Conservation (phyloP, 108 stramenopile species). For the Tribonema minus region DNA sequence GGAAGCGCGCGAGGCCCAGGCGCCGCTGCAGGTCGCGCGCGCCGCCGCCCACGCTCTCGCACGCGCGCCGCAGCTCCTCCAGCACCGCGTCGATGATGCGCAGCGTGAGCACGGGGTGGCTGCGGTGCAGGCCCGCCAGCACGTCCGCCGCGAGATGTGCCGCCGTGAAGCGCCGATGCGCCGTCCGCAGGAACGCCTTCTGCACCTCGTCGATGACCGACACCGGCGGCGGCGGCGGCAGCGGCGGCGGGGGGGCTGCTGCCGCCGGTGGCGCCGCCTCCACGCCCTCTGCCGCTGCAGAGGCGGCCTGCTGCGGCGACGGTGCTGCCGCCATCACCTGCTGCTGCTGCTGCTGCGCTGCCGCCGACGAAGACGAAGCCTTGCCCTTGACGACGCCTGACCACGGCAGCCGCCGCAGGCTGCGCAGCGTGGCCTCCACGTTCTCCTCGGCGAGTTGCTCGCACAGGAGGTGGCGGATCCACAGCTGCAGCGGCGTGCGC, state of each 20-base stretch:
- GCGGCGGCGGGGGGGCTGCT: too few species aligned
- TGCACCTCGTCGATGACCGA: too few species aligned
- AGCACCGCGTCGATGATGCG: slow-evolving; percentile 74
- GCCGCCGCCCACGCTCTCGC: slow-evolving; percentile 51
- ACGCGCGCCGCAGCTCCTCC: slow-evolving; percentile 78
- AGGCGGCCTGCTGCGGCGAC: too few species aligned
- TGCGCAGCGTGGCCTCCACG: too few species aligned
- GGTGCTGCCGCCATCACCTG: neutral
- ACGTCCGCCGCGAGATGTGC: slow-evolving; percentile 74
- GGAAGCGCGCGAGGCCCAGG: slow-evolving; percentile 70
- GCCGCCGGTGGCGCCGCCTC: too few species aligned
- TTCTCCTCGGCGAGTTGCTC: slow-evolving; percentile 63
- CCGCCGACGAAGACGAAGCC: too few species aligned
- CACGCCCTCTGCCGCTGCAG: too few species aligned
- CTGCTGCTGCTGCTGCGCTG: too few species aligned
- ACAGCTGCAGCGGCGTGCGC: slow-evolving; percentile 70
- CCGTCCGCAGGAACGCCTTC: slow-evolving; percentile 67
- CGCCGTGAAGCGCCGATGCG: slow-evolving; percentile 75
- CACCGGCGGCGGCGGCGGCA: too few species aligned
- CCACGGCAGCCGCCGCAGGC: too few species aligned
- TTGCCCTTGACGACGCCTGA: too few species aligned
- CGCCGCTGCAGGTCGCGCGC: slow-evolving; percentile 72
- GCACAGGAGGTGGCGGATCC: slow-evolving; percentile 70
- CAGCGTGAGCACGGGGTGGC: slow-evolving; percentile 55
- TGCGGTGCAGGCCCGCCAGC: slow-evolving; percentile 62